Base-by-base conservation (phyloP, 768 basidiomycete genomes). In the Mycena albidolilacea region DNA sequence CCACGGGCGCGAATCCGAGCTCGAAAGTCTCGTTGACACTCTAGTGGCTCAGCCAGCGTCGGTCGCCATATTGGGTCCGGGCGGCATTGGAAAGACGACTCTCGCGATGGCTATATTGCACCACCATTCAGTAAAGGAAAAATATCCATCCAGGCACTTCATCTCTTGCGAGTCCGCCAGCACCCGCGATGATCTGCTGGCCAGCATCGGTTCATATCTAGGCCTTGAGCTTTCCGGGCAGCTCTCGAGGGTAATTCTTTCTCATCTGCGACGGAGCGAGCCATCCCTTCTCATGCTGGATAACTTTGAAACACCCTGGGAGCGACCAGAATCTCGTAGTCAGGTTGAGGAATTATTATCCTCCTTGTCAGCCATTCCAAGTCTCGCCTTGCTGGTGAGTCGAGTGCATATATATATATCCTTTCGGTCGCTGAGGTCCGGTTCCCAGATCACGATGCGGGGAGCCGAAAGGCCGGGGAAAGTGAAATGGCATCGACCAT, bases 51-150 rank as follows among this genome's bases (percentile, higher is more conserved):
- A 48, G 11, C 46, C 46, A 15, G 14, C 46, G 0, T 7, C 7
- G 17, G 46, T 48, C 7, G 12, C 46, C 7, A 48, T 48, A 48
- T 17, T 48, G 14, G 46, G 46, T 15, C 46, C 46, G 17, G 46
- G 71, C 5, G 71, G 71, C 10, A 72, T 72, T 30, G 71, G 71
- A 2, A 72, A 67, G 61, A 72, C 65, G 46, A 39, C 70, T 3
- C 52, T 71, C 1, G 60, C 55, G n/a, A 17, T 50, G 23, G 64
- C 58, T 7, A 46, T 58, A 11, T 46, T 71, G 5, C 64, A 65
- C 39, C 55, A 71, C 50, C 35, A 23, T 4, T 23, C 37, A 7
- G 21, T 66, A 17, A 50, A 48, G 1, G 61, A 30, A 10, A 63
- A 67, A 59, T 73, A 68, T 38, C 2, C 50, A 5, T 1, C 5